Evolutionary conservation across 768 basidiomycete species (phyloP), one percentile per base, ranked within the genome.

Genomic region (Russula emetica): DNA sequence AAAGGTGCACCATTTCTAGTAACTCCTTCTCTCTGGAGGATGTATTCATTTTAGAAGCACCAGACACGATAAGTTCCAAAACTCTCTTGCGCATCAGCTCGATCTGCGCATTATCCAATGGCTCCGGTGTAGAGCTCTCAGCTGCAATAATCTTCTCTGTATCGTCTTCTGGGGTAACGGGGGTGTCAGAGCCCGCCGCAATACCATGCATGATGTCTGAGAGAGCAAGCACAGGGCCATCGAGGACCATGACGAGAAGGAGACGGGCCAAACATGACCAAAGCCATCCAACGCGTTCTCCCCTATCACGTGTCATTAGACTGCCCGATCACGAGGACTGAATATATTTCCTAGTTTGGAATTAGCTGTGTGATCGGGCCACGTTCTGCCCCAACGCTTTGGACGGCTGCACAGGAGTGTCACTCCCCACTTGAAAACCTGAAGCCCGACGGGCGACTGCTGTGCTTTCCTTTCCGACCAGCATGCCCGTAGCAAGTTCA

Each of bases 121-220:
- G 74, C 64, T 76, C 76, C 42, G 75, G 78, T 42, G 76, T 73
- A 10, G 62, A 2, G 57, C 67, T 73, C 52, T 72, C 66, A 34
- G 66, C 63, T 51, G 64, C 61, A 55, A 62, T 32, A 16, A 54
- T 60, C 38, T 68, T 66, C 20, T 70, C 45, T n/a, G 47, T 62
- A 67, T 55, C 68, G 34, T 70, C 74, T 63, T 70, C 72, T 58
- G 61, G 32, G 10, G 59, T 64, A 51, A 78, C 77, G 5, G 61
- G 20, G 0, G 73, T 72, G 26, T 24, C 13, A 56, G 83, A 84
- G 1, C 81, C 79, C 4, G 83, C 80, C 13, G 84, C 82, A 72
- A 81, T 78, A 36, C 77, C 69, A 63, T 83, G 80, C 61, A 85
- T 78, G 47, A 84, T 80, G 66, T 86, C 85, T 40, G 81, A 82